Evolutionary conservation across 257 asterid genomes (phyloP), one percentile per base, ranked within the genome.

Genomic region (Penstemon eatonii): DNA sequence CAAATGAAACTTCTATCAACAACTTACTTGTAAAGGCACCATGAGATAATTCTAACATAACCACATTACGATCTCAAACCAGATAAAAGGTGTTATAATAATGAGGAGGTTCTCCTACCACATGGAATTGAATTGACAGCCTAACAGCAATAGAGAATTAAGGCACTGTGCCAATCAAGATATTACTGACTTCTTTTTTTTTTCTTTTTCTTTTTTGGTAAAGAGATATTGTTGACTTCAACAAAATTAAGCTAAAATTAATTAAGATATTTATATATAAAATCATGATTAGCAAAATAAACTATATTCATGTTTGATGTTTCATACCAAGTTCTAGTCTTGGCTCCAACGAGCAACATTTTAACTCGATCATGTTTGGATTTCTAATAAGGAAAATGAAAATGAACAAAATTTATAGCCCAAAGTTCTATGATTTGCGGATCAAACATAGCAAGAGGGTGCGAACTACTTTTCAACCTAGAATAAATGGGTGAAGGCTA

Each of bases 221-320:
- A 37, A 38, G 4, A 11, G 8, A 10, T 38, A 38, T 8, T 5
- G 47, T 18, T n/a, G 13, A 58, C 38, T 42, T 46, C 12, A 1
- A 6, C 9, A 8, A 7, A 46, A n/a, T n/a, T n/a, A n/a, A 46
- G 51, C 51, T 46, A 46, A 46, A 46, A 9, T 46, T 46, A 46
- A 9, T 46, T 46, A 46, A 46, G 51, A 6, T 46, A 46, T 25
- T 25, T 25, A 1, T 1, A 46, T 15, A 15, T 15, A 15, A 15
- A 40, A 67, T 47, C 63, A 51, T 64, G 43, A 75, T 64, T 56
- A 38, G 8, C 13, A 49, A 45, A 47, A 52, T 1, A 25, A 25
- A 25, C 33, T 25, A 25, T 25, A 25, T 25, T 25, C 33, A 25
- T 25, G 0, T 15, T 15, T 15, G 18, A 15, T 15, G 18, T 15